Evolutionary conservation across 164 flowering plant species (phyloP).

Genomic region (Aristolochia fimbriata): DNA sequence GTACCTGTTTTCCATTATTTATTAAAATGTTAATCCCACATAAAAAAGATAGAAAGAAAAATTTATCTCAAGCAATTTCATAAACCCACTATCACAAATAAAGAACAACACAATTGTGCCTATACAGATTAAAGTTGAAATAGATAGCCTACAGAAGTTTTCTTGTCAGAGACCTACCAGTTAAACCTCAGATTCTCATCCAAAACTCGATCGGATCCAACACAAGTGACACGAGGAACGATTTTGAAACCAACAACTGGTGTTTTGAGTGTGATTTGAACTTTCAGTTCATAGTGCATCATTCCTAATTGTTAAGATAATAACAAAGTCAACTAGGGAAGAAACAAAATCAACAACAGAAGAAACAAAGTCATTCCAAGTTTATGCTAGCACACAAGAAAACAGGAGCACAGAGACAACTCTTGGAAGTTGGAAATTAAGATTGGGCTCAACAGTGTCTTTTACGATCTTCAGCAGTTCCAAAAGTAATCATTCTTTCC

Average conservation of each 20-base stretch:
- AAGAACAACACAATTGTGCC: too few relatives aligned
- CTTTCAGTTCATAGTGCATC: not conserved
- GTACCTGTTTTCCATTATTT: constrained; percentile 18
- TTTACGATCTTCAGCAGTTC: too few relatives aligned
- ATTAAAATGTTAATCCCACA: not conserved
- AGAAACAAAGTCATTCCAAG: not conserved
- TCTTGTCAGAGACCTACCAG: not conserved
- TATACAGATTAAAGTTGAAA: too few relatives aligned
- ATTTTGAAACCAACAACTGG: constrained; percentile 1
- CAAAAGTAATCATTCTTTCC: too few relatives aligned
- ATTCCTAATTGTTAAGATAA: not conserved
- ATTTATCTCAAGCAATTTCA: not conserved
- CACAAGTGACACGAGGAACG: not conserved
- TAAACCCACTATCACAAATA: not conserved
- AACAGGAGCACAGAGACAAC: not conserved
- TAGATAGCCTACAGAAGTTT: too few relatives aligned
- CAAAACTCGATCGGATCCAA: not conserved
- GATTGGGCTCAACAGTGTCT: too few relatives aligned
- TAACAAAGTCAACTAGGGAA: not conserved
- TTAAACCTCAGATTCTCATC: not conserved
- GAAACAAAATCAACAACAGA: not conserved
- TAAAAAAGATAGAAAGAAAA: not conserved
- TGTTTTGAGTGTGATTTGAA: not conserved
- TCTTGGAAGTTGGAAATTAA: too few relatives aligned
- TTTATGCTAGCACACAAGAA: not conserved